Conservation (phyloP, 2,329 filamentous ascomycete species). For the Tolypocladium album region DNA sequence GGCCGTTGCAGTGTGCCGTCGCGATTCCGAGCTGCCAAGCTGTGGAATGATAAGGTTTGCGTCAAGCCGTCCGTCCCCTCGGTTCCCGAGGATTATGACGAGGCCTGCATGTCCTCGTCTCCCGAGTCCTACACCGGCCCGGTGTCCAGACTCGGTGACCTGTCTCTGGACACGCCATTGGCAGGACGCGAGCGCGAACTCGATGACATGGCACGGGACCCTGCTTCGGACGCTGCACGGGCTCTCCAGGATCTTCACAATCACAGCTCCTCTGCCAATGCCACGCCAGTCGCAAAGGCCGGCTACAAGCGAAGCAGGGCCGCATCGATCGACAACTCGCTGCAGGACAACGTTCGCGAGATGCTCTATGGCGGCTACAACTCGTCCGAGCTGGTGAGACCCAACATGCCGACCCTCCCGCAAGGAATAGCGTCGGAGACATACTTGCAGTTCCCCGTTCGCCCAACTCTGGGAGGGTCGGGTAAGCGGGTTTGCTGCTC, state of each 20-base stretch:
- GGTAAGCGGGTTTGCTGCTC: conserved; percentile 59
- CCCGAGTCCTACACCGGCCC: conserved; percentile 46
- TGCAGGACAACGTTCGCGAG: conserved; percentile 58
- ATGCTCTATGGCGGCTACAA: conserved; percentile 35
- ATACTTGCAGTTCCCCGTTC: conserved; percentile 25
- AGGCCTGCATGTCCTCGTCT: conserved; percentile 39
- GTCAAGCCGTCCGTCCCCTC: conserved; percentile 41
- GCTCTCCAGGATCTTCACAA: conserved; percentile 51
- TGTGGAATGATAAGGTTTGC: conserved; percentile 44
- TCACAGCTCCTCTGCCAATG: conserved; percentile 28
- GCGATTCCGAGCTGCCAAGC: conserved; percentile 53
- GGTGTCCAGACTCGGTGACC: conserved; percentile 38
- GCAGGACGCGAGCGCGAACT: conserved; percentile 34
- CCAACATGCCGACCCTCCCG: conserved; percentile 27
- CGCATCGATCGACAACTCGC: conserved; percentile 44
- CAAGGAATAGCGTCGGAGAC: conserved; percentile 13
- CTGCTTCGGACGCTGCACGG: conserved; percentile 43
- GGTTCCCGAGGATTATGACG: conserved; percentile 46
- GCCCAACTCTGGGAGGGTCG: conserved; percentile 33
- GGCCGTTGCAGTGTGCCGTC: conserved; percentile 42
- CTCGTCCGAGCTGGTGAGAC: conserved; percentile 18
- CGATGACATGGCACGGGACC: conserved; percentile 30
- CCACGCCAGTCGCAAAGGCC: conserved; percentile 22
- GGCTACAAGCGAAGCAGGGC: conserved; percentile 51
- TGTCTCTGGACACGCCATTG: conserved; percentile 37